Evolutionary conservation across 2,329 filamentous ascomycete genomes (phyloP), one percentile per base, ranked within the genome.

Genomic region (Thielaviopsis punctulata): DNA sequence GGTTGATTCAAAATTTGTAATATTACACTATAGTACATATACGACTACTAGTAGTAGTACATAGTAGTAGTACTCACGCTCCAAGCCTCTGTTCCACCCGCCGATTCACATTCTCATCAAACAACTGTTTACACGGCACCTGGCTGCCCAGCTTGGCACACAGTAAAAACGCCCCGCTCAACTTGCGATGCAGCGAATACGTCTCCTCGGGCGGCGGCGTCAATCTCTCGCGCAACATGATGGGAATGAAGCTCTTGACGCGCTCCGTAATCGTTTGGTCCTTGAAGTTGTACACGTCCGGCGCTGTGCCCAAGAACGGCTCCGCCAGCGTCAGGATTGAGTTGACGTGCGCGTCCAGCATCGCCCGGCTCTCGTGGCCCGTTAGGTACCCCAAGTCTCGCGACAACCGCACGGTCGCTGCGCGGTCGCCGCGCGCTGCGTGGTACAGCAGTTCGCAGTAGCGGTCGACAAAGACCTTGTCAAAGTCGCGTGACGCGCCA

Each of bases 181-280:
- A 69, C 69, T 98, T 98, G 56, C 92, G 78, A 66, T 98, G 92
- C 61, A 98, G 68, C 63, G 84, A 90, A 63, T 98, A 98, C 50
- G 92, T 98, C 72, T 98, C 92, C 68, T 98, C 93, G 0, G 92
- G 92, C 22, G 93, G 92, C 22, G 92, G 90, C 15, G 86, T 80
- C 19, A 98, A 69, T 33, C 92, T 71, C 70, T 98, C 92, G 53
- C 79, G 77, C 46, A 98, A 73, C 92, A 98, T 98, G 51, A 94
- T 71, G 15, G 92, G 92, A 58, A 98, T 96, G 51, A 94, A 73
- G 3, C 73, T 76, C 61, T 89, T 81, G 53, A 98, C 90, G 45
- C 93, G 76, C 62, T 96, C 89, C 1, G 92, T 98, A 59, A 98
- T 96, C 1, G 90, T 98, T 71, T 98, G 92, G 61, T 90, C 80